These are phyloP conservation scores for Vaccinium corymbosum DNA, from an alignment of 148 eudicot genomes.

Conservation along the genomic window DNA sequence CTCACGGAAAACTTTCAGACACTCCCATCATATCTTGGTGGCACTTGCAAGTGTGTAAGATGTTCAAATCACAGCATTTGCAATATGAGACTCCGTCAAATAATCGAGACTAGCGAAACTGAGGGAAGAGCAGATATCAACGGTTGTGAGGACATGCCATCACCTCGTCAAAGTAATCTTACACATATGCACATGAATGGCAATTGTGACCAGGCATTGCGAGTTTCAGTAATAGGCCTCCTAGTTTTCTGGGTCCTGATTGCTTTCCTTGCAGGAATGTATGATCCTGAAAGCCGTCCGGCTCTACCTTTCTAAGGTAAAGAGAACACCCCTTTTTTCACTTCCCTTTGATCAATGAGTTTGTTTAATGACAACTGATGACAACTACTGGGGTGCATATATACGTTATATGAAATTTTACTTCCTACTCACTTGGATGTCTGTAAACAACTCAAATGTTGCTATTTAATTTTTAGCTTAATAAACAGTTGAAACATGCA, in stretches of 20 bases:
- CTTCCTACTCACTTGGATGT: not conserved
- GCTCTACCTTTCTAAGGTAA: conserved; percentile 30
- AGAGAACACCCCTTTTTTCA: not conserved
- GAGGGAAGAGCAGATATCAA: conserved; percentile 21
- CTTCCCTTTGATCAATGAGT: not conserved
- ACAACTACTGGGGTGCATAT: not conserved
- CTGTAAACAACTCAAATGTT: not conserved
- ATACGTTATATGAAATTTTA: not conserved
- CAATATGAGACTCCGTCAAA: conserved; percentile 16
- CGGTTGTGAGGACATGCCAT: conserved; percentile 24
- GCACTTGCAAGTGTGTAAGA: conserved; percentile 54
- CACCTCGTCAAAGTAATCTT: conserved; percentile 24
- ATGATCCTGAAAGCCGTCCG: conserved; percentile 42
- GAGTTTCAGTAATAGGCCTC: conserved; percentile 61
- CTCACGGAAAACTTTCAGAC: conserved; percentile 51
- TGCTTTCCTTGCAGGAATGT: conserved; percentile 50
- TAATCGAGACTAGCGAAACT: conserved; percentile 16
- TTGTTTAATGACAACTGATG: not conserved
- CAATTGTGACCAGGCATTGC: conserved; percentile 40
- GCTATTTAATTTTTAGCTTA: not conserved
- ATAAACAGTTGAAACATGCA: not conserved
- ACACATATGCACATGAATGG: conserved; percentile 27
- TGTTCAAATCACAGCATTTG: conserved; percentile 38
- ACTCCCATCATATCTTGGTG: conserved; percentile 76
- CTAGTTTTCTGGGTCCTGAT: conserved; percentile 62